Evolutionary conservation across 306 rosid genomes (phyloP), one percentile per base, ranked within the genome.

Genomic region (Lupinus albus): DNA sequence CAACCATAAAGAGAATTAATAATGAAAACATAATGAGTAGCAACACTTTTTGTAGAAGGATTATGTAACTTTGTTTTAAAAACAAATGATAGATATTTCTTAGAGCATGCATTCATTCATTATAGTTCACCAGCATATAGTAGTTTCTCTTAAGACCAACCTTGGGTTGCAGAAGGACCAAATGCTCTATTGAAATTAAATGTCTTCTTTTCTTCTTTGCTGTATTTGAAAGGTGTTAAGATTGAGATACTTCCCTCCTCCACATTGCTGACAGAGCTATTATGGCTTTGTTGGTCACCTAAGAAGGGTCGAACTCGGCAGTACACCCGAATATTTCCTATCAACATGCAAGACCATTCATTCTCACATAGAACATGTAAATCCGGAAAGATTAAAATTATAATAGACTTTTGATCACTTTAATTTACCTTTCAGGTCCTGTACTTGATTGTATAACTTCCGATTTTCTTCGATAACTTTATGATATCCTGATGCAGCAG

Each of bases 401-500:
- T 54, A 15, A 5, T 45, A 50, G 57, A 12, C 4, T 51, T 18
- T 69, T 52, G 15, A 65, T 46, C 38, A 14, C 35, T 60, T 17
- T 33, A 46, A 52, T 75, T 46, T 67, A 94, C 99, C 99, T 84
- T 87, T 94, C 48, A 94, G 78, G 78, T 94, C 97, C 55, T 94
- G 99, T 52, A 94, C 95, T 78, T 67, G 81, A 74, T 94, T 94
- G 79, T 91, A 94, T 60, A 94, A 70, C 83, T 88, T 94, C 64
- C 99, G 97, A 57, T 94, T 94, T 80, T 94, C 99, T 78, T 94
- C 96, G 41, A 91, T 90, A 78, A 91, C 97, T 75, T 76, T 86
- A 67, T 85, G 89, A 71, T 91, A 88, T 68, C 95, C 86, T 16
- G 97, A 79, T 67, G 99, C 97, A 76, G 99, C 96, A 74, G 88